Evolutionary conservation across 2,329 filamentous ascomycete species (phyloP).

Genomic region (Penicillium sp.): DNA sequence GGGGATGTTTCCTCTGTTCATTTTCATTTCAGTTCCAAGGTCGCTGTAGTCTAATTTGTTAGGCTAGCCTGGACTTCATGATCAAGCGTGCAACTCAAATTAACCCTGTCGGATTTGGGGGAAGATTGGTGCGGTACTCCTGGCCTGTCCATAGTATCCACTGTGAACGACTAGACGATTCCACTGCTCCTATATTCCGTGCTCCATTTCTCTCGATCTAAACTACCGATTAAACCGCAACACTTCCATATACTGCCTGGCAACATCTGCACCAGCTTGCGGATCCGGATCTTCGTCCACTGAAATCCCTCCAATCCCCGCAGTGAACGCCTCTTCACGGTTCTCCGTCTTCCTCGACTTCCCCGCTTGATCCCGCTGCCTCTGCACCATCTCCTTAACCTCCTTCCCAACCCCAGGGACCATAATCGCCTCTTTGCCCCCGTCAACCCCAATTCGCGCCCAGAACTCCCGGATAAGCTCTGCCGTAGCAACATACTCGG

Average conservation of each 20-base stretch:
- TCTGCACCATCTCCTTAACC: conserved; percentile 28
- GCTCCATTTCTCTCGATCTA: not conserved
- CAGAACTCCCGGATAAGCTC: conserved; percentile 41
- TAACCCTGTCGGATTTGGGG: conserved; percentile 10
- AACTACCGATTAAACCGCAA: conserved; percentile 39
- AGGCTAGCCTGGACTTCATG: conserved; percentile 22
- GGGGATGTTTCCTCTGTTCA: conserved; percentile 15
- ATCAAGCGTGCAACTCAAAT: conserved; percentile 23
- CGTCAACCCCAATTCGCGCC: conserved; percentile 33
- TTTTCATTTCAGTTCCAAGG: conserved; percentile 21
- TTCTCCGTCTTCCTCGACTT: conserved; percentile 9
- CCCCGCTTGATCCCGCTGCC: conserved; percentile 14
- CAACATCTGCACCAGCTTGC: conserved; percentile 38
- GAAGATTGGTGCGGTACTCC: conserved; percentile 8
- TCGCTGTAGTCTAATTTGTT: conserved; percentile 25
- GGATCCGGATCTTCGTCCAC: conserved; percentile 31
- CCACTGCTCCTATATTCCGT: not conserved
- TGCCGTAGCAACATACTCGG: conserved; percentile 32
- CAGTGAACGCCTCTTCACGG: conserved; percentile 3
- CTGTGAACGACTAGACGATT: conserved; percentile 9
- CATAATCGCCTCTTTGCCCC: conserved; percentile 38
- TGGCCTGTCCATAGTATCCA: conserved; percentile 12
- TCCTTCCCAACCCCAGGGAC: conserved; percentile 40
- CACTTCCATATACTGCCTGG: conserved; percentile 44
- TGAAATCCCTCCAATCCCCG: conserved; percentile 10